Evolutionary conservation across 2,329 filamentous ascomycete species (phyloP).

Genomic region (Aplosporella prunicola): DNA sequence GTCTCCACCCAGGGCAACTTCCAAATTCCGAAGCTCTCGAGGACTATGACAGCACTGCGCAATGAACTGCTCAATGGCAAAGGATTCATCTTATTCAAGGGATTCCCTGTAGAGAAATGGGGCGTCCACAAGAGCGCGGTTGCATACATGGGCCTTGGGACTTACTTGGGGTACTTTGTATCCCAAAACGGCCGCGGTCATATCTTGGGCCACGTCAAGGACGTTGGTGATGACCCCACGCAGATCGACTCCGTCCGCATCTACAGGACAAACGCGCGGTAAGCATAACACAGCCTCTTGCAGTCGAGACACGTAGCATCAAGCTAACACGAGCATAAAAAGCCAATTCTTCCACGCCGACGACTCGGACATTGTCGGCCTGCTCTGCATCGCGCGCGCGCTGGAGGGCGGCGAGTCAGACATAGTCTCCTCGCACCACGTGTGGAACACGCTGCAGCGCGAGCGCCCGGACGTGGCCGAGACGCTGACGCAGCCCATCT

Average conservation of each 20-base stretch:
- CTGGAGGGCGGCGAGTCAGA: conserved; percentile 77
- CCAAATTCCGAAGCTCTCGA: conserved; percentile 47
- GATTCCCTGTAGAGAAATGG: conserved; percentile 69
- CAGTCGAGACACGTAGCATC: conserved; percentile 1
- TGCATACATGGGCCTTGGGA: conserved; percentile 81
- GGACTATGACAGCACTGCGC: conserved; percentile 47
- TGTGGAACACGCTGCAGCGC: conserved; percentile 69
- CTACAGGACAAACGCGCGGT: conserved; percentile 73
- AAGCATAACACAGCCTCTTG: conserved; percentile 13
- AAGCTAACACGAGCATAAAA: neutral
- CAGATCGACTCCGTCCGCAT: conserved; percentile 84
- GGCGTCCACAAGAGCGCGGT: conserved; percentile 69
- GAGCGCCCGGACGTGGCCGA: conserved; percentile 72
- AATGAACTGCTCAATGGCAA: conserved; percentile 70
- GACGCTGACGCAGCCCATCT: conserved; percentile 64
- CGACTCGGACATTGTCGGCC: conserved; percentile 71
- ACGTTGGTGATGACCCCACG: conserved; percentile 69
- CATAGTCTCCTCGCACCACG: conserved; percentile 65
- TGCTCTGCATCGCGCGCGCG: conserved; percentile 71
- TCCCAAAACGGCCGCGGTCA: conserved; percentile 79
- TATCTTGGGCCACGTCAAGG: conserved; percentile 82
- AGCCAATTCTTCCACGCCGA: conserved; percentile 81
- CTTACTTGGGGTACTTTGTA: conserved; percentile 79
- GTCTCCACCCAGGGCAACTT: conserved; percentile 43
- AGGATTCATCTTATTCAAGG: conserved; percentile 83